phyloP scores from a whole-genome alignment of 225 moss, liverwort and hornwort species.

The Polytrichum formosum region DNA sequence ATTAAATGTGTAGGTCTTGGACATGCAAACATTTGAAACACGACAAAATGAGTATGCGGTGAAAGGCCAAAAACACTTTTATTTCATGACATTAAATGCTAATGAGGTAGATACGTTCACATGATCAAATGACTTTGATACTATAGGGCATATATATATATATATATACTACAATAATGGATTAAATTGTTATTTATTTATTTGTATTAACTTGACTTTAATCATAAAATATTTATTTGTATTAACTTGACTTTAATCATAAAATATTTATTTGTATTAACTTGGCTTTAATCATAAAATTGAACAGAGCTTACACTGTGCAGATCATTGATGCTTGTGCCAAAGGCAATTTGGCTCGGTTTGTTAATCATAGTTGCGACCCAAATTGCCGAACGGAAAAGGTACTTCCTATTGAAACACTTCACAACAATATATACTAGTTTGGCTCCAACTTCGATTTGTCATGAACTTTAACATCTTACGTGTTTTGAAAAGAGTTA shows the following conservation, averaged over 20 bases:
- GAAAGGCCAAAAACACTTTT: conserved; percentile 65
- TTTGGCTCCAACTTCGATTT: background rate
- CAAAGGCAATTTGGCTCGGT: conserved; percentile 61
- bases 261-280: too few species aligned
- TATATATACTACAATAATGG: too few species aligned
- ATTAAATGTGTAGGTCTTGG: conserved; percentile 37
- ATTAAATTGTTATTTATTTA: too few species aligned
- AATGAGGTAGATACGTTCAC: conserved; percentile 38
- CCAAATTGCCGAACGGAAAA: conserved; percentile 66
- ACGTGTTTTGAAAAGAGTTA: background rate
- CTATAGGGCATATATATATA: too few species aligned
- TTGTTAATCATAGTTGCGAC: conserved; percentile 71
- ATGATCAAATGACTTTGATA: too few species aligned
- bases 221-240: too few species aligned
- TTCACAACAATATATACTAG: background rate
- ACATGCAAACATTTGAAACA: conserved; percentile 50
- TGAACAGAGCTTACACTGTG: background rate
- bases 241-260: too few species aligned
- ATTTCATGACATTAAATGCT: conserved; percentile 61
- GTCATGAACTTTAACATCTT: background rate
- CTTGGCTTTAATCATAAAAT: background rate
- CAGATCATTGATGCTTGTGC: conserved; percentile 70
- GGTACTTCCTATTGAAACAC: conserved; percentile 13
- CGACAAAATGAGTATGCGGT: conserved; percentile 60
- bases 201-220: too few species aligned